Evolutionary conservation across 2,329 filamentous ascomycete species (phyloP), one percentile per base, ranked within the genome.

Genomic region (Claviceps fusiformis): DNA sequence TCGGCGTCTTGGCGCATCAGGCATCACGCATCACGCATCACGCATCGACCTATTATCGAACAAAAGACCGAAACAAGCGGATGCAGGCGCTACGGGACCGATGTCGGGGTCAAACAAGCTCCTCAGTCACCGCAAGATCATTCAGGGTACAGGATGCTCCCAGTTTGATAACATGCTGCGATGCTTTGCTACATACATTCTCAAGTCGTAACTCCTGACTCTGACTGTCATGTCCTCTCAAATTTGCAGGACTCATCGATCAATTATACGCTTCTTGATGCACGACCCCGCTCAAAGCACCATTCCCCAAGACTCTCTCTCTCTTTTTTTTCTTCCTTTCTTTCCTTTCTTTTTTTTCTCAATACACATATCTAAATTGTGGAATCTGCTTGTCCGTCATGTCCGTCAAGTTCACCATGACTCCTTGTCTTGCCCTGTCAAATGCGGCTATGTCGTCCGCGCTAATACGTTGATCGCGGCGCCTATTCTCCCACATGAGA

Each of bases 311-410:
- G 33, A 39, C 10, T 1, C 19, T 19, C 19, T 19, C 19, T 19
- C 19, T 19, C 19, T 19, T 19, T 19, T 19, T 19, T 19, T 1
- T 19, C 1, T 1, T 19, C 19, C 19, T 19, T 19, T 19, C 19
- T 19, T 19, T 19, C 19, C 19, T 19, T 19, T 19, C 19, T 19
- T 19, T 19, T 19, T 24, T 11, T 15, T 31, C 10, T 51, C 63
- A 67, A 54, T 68, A 74, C 9, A 77, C 73, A 62, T 80, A 81
- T 58, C 75, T 68, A 63, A 80, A 81, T 56, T 75, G 73, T 19
- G 71, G 59, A 60, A 80, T 80, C 66, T 80, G 75, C 61, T 66
- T 69, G 62, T 82, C 79, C 11, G 78, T 82, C 67, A 77, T 70
- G 62, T 82, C 79, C 7, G 68, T 62, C 47, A 62, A 13, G 19